phyloP scores from a whole-genome alignment of 2,329 filamentous ascomycete genomes.

The Colletotrichum tofieldiae region DNA sequence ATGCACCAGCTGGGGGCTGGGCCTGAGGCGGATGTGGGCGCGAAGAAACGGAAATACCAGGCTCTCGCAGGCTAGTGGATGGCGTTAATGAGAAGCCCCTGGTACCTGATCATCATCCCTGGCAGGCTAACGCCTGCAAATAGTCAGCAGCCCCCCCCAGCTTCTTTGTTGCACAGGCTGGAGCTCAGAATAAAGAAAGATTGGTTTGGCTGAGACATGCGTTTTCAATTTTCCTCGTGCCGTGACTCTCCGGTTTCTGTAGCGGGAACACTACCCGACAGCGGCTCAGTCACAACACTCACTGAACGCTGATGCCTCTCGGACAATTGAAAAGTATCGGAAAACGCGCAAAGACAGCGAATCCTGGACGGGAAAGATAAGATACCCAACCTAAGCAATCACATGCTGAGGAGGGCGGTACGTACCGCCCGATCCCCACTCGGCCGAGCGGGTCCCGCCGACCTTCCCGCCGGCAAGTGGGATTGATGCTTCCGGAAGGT shows the following conservation, averaged over 20 bases:
- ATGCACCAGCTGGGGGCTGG: not conserved
- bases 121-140: not conserved
- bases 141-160: slow-evolving; percentile 9
- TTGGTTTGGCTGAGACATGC: slow-evolving; percentile 26
- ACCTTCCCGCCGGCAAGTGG: slow-evolving; percentile 32
- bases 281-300: not conserved
- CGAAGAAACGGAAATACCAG: not conserved
- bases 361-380: not conserved
- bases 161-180: not conserved
- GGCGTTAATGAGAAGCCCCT: not conserved
- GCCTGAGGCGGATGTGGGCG: not conserved
- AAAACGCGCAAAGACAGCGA: not conserved
- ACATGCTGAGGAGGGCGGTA: not conserved
- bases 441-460: not conserved
- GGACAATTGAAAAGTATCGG: not conserved
- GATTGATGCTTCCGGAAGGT: not conserved
- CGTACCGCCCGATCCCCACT: not conserved
- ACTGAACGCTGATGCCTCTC: not conserved
- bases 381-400: not conserved
- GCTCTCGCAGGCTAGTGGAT: not conserved
- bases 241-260: not conserved
- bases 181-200: not conserved
- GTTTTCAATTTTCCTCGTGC: not conserved
- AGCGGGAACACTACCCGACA: not conserved
- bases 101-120: slow-evolving; percentile 7